Evolutionary conservation across 208 protist species (phyloP).

Genomic region (Wallacemonas rigidus): DNA sequence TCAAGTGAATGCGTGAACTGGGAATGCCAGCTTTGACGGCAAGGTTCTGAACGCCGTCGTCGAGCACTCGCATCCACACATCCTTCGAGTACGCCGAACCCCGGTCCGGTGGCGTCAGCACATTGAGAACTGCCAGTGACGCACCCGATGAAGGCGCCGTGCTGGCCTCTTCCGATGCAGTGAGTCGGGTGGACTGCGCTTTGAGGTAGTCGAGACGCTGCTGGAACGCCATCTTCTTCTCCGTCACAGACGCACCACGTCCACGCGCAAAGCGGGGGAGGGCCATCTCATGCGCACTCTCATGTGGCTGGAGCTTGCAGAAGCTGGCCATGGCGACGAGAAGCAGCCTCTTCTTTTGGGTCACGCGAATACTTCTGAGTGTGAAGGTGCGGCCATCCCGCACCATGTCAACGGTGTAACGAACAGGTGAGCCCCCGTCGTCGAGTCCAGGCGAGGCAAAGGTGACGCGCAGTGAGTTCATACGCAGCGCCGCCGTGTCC

Average conservation of each 20-base stretch:
- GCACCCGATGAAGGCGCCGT: background rate
- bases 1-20: conserved; percentile 31
- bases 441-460: conserved; percentile 42
- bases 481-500: conserved; percentile 19
- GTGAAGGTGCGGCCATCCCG: conserved; percentile 36
- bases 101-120: background rate
- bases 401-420: conserved; percentile 33
- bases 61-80: conserved; percentile 27
- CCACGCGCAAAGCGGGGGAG: conserved; percentile 12
- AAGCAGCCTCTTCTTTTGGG: conserved; percentile 22
- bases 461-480: conserved; percentile 46
- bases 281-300: conserved; percentile 30
- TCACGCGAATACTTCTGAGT: conserved; percentile 27
- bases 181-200: background rate
- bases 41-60: conserved; percentile 10
- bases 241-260: background rate
- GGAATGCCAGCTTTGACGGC: conserved; percentile 27
- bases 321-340: conserved; percentile 38
- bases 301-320: conserved; percentile 24
- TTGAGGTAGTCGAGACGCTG: conserved; percentile 5
- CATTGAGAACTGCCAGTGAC: background rate
- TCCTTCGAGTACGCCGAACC: conserved; percentile 19
- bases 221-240: background rate
- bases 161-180: no score
- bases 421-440: conserved; percentile 16